These are phyloP conservation scores for Globisporangium radiosum DNA, from an alignment of 352 stramenopile genomes.

Conservation along the genomic window DNA sequence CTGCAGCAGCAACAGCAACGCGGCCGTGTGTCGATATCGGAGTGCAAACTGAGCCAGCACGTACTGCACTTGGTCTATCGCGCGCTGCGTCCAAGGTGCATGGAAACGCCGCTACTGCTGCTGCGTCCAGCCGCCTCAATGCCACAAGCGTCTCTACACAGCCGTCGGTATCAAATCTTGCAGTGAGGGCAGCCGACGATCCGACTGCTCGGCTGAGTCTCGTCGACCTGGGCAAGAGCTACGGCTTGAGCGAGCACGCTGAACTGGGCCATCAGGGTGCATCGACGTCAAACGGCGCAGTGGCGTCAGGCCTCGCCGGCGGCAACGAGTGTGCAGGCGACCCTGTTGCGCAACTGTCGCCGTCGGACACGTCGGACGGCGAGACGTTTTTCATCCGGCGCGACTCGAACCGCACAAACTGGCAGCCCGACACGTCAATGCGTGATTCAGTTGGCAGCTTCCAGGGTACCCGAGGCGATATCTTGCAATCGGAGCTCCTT, in stretches of 20 bases:
- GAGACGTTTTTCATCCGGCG: slow-evolving; percentile 18
- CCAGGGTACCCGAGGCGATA: slow-evolving; percentile 1
- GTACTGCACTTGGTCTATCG: neutral
- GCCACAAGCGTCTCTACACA: neutral
- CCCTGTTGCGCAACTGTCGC: neutral
- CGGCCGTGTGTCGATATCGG: slow-evolving; percentile 5
- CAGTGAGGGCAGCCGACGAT: neutral
- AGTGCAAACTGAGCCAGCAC: slow-evolving; percentile 8
- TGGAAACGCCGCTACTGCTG: too few species aligned
- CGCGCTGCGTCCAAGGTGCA: too few species aligned
- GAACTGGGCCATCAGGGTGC: neutral
- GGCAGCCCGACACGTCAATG: neutral
- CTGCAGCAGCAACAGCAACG: neutral
- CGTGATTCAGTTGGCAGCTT: neutral
- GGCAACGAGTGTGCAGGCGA: neutral
- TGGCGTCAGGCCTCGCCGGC: neutral
- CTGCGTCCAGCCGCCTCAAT: neutral
- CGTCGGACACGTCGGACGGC: slow-evolving; percentile 7
- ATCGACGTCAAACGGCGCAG: too few species aligned
- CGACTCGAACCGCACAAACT: slow-evolving; percentile 11
- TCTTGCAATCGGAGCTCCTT: neutral
- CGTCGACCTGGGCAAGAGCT: slow-evolving; percentile 33
- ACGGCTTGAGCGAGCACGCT: slow-evolving; percentile 10
- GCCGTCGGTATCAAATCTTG: neutral
- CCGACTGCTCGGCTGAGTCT: slow-evolving; percentile 30